Evolutionary conservation across 257 asterid species (phyloP).

Genomic region (Nicotiana knightiana): DNA sequence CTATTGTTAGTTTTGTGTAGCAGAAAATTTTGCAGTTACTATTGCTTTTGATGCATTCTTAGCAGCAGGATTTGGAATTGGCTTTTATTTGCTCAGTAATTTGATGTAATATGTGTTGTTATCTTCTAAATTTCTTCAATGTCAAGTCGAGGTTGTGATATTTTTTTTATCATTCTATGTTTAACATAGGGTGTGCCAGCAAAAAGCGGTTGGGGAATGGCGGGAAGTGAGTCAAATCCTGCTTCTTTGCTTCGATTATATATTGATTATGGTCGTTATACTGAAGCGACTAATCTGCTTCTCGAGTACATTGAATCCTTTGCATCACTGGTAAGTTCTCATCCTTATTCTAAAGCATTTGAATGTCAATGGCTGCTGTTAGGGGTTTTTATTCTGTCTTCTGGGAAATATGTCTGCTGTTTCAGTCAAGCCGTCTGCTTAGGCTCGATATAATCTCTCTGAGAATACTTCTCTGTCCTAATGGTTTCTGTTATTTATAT

Average conservation of each 20-base stretch:
- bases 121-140: neutral
- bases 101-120: slow-evolving; percentile 5
- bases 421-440: neutral
- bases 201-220: slow-evolving; percentile 74
- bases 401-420: neutral
- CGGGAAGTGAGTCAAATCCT: slow-evolving; percentile 69
- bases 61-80: neutral
- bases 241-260: slow-evolving; percentile 76
- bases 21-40: too few species aligned
- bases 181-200: slow-evolving; percentile 48
- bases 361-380: neutral
- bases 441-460: neutral
- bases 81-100: neutral
- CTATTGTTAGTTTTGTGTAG: neutral
- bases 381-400: neutral
- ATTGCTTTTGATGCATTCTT: neutral
- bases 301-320: slow-evolving; percentile 66
- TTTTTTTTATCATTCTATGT: neutral
- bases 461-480: neutral
- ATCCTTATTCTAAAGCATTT: slow-evolving; percentile 8
- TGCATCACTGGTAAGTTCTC: slow-evolving; percentile 55
- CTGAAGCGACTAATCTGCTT: slow-evolving; percentile 80
- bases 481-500: neutral
- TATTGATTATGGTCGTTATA: slow-evolving; percentile 76
- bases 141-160: neutral